Evolutionary conservation across 1,284 basidiomycete species (phyloP), one percentile per base, ranked within the genome.

Genomic region (Cryptococcus floricola): DNA sequence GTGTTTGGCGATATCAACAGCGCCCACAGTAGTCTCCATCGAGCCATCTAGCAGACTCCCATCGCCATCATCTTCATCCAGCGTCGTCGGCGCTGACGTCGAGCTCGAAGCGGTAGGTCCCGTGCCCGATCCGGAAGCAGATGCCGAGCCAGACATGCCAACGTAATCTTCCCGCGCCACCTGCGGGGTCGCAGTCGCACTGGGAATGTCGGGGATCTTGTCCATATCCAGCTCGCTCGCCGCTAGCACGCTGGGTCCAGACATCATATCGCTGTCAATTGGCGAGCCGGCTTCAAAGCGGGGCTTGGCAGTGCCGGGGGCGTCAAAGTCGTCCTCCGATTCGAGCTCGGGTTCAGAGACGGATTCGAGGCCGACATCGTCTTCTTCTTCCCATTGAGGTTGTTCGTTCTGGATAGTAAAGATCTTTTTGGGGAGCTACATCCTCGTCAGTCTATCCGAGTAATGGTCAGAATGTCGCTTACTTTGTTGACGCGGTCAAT

Each of bases 331-430:
- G 31, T 27, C 23, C 25, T 39, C 34, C 31, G 31, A 34, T 3
- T 61, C 59, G 42, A 60, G 14, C n/a, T 69, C 67, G 2, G 86
- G 85, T 66, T 89, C 88, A 4, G 86, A 88, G 25, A 89, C 83
- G 12, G 85, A 87, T 70, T 89, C 89, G 39, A 93, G 79, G 0
- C 87, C 88, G 76, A 88, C 84, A 60, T 85, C 84, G 57, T 90
- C 88, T 10, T 78, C 77, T 80, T 85, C 54, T 81, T 85, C 77
- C 89, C 90, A 95, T 10, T 81, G 81, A 1, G 90, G 90, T 2
- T 86, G 88, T 65, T 92, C 90, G 50, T 92, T 89, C 60, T 89
- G 87, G 5, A 94, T 82, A 0, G 85, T 84, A 62, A 94, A 89
- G 50, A 91, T 88, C 51, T 85, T 81, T 64, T 85, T 84, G 50